These are phyloP conservation scores for Fusarium sp. DNA, from an alignment of 2,329 filamentous ascomycete species.

Conservation along the genomic window DNA sequence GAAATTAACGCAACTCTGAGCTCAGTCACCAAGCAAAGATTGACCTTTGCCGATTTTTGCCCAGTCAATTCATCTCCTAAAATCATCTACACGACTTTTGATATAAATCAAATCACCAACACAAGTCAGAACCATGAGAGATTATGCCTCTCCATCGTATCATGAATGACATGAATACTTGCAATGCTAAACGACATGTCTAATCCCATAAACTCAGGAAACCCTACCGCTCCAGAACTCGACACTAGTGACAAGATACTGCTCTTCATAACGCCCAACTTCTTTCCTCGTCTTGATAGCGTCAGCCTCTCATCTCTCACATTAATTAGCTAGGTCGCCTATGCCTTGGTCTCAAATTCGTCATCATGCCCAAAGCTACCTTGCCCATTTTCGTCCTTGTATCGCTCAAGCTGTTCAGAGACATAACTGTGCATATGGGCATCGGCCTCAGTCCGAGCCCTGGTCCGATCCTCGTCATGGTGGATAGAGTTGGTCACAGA, in stretches of 20 bases:
- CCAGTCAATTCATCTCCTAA: background rate
- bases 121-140: background rate
- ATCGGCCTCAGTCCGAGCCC: slow-evolving; percentile 67
- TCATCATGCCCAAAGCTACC: slow-evolving; percentile 52
- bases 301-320: slow-evolving; percentile 8
- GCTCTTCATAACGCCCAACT: slow-evolving; percentile 36
- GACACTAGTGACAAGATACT: slow-evolving; percentile 18
- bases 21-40: background rate
- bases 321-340: slow-evolving; percentile 14
- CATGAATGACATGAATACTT: slow-evolving; percentile 18
- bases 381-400: slow-evolving; percentile 57
- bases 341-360: slow-evolving; percentile 59
- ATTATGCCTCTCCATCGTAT: slow-evolving; percentile 10
- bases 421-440: slow-evolving; percentile 84
- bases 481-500: slow-evolving; percentile 50
- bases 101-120: background rate
- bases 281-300: slow-evolving; percentile 19
- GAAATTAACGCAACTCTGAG: slow-evolving; percentile 17
- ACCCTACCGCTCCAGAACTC: slow-evolving; percentile 9
- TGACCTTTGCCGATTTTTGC: background rate
- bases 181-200: slow-evolving; percentile 24
- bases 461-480: slow-evolving; percentile 57
- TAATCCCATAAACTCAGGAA: slow-evolving; percentile 24
- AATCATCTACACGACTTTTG: background rate
- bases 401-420: slow-evolving; percentile 79